Conservation (phyloP, 306 rosid species). For the Ceratonia siliqua region DNA sequence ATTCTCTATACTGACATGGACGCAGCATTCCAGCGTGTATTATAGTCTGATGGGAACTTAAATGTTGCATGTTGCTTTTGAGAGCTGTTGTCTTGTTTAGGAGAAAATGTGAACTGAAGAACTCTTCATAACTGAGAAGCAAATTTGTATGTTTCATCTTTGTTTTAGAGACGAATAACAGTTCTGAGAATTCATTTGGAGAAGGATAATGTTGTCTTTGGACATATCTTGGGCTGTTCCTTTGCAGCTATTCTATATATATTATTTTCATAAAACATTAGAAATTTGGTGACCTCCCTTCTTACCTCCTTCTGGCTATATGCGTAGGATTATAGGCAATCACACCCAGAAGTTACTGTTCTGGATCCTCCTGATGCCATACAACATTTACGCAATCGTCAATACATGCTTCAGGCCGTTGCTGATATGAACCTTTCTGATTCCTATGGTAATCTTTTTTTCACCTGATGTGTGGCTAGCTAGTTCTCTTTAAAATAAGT, state of each 20-base stretch:
- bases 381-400: conserved; percentile 72
- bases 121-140: not conserved
- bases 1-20: not conserved
- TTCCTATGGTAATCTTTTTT: conserved; percentile 53
- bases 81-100: not conserved
- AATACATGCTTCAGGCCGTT: conserved; percentile 90
- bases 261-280: not conserved
- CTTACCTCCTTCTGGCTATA: conserved; percentile 7
- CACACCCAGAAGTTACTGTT: conserved; percentile 86
- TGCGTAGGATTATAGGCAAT: conserved; percentile 71
- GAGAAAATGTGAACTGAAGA: conserved; percentile 17
- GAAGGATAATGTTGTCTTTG: not conserved
- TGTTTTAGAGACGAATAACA: not conserved
- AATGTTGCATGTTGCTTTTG: conserved; percentile 3
- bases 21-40: not conserved
- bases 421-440: conserved; percentile 78
- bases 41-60: not conserved
- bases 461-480: conserved; percentile 25
- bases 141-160: not conserved
- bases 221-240: not conserved
- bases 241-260: not conserved
- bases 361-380: conserved; percentile 97
- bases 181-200: not conserved
- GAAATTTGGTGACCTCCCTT: conserved; percentile 6
- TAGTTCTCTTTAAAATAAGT: not conserved